Percentiles rank a stretch among this genome's conserved stretches.
phyloP scores from a whole-genome alignment of 2,329 filamentous ascomycete species.

The Fusarium sp. region DNA sequence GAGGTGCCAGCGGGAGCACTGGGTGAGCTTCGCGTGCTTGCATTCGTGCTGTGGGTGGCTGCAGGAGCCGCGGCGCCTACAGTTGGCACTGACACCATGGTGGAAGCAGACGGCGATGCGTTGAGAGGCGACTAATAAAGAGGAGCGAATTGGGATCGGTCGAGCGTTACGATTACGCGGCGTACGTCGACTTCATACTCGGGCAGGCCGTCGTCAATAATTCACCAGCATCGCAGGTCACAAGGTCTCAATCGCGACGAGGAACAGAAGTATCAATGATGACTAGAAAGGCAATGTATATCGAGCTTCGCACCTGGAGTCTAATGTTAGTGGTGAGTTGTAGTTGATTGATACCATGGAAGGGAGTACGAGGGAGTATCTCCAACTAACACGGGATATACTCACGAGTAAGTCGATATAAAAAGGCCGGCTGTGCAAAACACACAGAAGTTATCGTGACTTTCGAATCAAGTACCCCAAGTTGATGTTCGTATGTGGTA shows the following conservation, averaged over 20 bases:
- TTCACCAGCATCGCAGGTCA: constrained; percentile 39
- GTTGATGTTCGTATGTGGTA: constrained; percentile 22
- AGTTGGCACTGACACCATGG: constrained; percentile 53
- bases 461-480: not conserved
- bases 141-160: constrained; percentile 25
- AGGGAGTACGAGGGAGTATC: constrained; percentile 27
- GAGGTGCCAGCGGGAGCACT: constrained; percentile 49
- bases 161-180: constrained; percentile 31
- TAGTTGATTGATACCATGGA: constrained; percentile 11
- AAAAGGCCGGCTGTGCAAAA: constrained; percentile 3
- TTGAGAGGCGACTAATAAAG: constrained; percentile 9
- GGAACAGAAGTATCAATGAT: not conserved
- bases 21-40: constrained; percentile 62
- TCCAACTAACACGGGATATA: constrained; percentile 40
- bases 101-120: constrained; percentile 21
- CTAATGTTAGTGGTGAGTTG: constrained; percentile 22
- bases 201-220: constrained; percentile 38
- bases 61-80: constrained; percentile 48
- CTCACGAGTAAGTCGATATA: constrained; percentile 17
- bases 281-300: not conserved
- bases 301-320: constrained; percentile 8
- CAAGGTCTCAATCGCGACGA: constrained; percentile 28
- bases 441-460: constrained; percentile 1
- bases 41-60: constrained; percentile 54
- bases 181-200: constrained; percentile 39